Conservation (phyloP, 2,329 filamentous ascomycete genomes). For the Sarocladium oryzae region DNA sequence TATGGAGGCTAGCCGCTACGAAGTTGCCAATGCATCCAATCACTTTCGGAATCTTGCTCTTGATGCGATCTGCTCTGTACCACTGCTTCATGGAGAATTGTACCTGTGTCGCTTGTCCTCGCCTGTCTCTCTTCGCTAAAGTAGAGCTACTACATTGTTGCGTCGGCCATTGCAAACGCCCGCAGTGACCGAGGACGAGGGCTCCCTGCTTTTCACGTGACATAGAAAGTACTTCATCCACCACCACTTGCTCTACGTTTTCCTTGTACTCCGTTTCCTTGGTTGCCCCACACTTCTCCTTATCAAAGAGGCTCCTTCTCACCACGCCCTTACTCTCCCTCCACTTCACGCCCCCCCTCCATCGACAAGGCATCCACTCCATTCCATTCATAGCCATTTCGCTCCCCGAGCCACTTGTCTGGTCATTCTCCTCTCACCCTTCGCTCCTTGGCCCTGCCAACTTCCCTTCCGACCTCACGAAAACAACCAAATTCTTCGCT, state of each 20-base stretch:
- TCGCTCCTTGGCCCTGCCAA: constrained; percentile 1
- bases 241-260: neutral
- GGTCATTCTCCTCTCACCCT: constrained; percentile 8
- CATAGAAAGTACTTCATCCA: neutral
- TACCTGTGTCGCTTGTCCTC: too few species aligned
- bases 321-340: neutral
- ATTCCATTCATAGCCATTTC: constrained; percentile 11
- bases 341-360: neutral
- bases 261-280: neutral
- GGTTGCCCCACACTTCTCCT: neutral
- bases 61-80: neutral
- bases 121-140: too few species aligned
- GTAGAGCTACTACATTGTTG: neutral
- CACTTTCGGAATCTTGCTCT: neutral
- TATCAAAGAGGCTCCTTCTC: neutral
- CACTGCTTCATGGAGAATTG: neutral
- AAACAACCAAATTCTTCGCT: constrained; percentile 4
- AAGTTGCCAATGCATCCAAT: constrained; percentile 1
- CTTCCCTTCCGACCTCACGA: neutral
- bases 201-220: too few species aligned
- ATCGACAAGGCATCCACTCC: constrained; percentile 7
- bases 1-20: neutral
- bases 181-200: too few species aligned
- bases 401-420: neutral
- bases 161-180: neutral